Percentiles rank a stretch among this genome's conserved stretches.
Conservation (phyloP, 2,329 filamentous ascomycete species). For the Cordyceps fumosorosea region DNA sequence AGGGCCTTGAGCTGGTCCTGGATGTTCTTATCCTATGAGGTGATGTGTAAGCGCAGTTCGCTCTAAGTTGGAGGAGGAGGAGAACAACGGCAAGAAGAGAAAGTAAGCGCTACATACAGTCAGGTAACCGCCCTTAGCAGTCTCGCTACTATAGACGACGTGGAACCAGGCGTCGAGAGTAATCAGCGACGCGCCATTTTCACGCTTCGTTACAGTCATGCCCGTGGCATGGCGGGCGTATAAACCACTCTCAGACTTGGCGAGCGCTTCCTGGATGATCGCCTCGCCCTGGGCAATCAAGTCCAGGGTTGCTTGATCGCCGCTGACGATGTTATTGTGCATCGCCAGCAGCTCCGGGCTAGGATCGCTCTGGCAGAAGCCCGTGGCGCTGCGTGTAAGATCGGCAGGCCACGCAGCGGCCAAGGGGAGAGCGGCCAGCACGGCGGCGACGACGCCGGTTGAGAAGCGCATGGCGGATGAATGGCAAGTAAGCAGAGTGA, state of each 20-base stretch:
- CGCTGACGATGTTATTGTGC: neutral
- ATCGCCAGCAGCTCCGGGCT: neutral
- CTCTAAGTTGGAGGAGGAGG: neutral
- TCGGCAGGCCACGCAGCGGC: neutral
- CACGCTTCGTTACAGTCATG: neutral
- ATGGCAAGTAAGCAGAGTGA: neutral
- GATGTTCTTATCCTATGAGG: conserved; percentile 14
- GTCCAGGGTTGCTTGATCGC: neutral
- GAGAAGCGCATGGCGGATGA: neutral
- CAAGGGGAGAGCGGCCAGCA: conserved; percentile 1
- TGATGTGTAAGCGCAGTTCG: no score
- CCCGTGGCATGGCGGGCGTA: neutral
- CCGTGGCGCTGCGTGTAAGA: neutral
- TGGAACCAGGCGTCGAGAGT: conserved; percentile 31
- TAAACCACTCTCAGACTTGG: neutral
- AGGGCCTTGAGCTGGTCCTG: conserved; percentile 20
- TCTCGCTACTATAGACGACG: conserved; percentile 36
- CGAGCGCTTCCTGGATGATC: neutral
- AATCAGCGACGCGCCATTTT: conserved; percentile 16
- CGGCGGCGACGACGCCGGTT: neutral
- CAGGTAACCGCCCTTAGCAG: conserved; percentile 26
- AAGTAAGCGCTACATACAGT: conserved; percentile 22
- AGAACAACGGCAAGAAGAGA: neutral
- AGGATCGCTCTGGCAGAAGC: conserved; percentile 1
- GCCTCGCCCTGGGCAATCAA: conserved; percentile 5